Conservation (phyloP, 2,329 filamentous ascomycete genomes). For the Fusarium sulawesiense region DNA sequence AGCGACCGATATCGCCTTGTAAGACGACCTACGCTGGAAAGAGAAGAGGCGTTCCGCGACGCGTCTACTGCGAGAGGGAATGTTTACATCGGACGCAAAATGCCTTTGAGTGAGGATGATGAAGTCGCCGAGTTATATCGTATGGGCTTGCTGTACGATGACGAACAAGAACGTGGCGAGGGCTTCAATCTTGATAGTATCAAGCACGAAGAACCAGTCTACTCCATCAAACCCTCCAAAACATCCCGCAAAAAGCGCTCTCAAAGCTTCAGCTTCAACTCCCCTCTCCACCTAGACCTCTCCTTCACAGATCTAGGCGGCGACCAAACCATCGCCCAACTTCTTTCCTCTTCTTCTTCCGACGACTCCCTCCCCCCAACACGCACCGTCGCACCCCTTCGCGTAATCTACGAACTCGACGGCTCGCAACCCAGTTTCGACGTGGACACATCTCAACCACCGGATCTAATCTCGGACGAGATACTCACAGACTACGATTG, state of each 20-base stretch:
- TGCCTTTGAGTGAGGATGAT: conserved; percentile 48
- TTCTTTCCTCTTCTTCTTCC: conserved; percentile 40
- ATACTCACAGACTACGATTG: conserved; percentile 53
- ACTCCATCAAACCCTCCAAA: conserved; percentile 53
- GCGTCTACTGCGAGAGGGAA: conserved; percentile 52
- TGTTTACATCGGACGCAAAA: conserved; percentile 41
- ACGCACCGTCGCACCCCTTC: conserved; percentile 49
- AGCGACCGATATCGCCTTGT: conserved; percentile 50
- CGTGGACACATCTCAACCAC: conserved; percentile 52
- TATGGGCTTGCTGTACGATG: conserved; percentile 59
- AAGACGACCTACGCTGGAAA: conserved; percentile 57
- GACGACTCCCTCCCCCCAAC: conserved; percentile 18
- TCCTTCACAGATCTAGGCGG: conserved; percentile 58
- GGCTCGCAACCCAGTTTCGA: conserved; percentile 50
- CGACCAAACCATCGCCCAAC: conserved; percentile 54
- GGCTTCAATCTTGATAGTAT: conserved; percentile 56
- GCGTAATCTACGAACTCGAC: conserved; percentile 56
- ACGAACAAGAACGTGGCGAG: conserved; percentile 51
- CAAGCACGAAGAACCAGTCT: conserved; percentile 52
- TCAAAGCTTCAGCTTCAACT: conserved; percentile 40
- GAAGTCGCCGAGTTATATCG: conserved; percentile 57
- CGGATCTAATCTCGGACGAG: conserved; percentile 50
- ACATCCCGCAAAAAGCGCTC: conserved; percentile 46
- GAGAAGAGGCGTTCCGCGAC: conserved; percentile 61
- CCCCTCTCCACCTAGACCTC: conserved; percentile 53